Conservation (phyloP, 1,284 basidiomycete species). For the Salmacisia buchloeana region DNA sequence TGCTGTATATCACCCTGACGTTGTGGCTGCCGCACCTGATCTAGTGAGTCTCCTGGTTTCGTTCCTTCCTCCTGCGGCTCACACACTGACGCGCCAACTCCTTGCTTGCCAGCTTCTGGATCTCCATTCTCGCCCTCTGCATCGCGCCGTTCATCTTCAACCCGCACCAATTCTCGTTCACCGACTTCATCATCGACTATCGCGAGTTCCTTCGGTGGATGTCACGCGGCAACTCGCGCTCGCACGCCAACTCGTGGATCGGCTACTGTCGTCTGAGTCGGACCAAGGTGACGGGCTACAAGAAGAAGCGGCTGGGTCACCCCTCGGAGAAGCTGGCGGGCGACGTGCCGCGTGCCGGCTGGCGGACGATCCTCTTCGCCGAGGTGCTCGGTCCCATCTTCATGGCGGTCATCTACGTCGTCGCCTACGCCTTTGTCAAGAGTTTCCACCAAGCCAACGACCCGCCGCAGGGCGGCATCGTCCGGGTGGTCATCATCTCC, state of each 20-base stretch:
- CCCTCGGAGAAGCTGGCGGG: conserved; percentile 50
- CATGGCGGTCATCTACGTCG: conserved; percentile 46
- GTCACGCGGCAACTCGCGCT: conserved; percentile 49
- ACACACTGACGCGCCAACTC: neutral
- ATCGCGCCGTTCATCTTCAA: conserved; percentile 51
- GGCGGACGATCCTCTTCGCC: conserved; percentile 46
- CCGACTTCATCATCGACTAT: conserved; percentile 51
- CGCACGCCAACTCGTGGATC: conserved; percentile 51
- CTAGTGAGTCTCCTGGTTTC: conserved; percentile 23
- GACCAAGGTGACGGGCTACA: conserved; percentile 50
- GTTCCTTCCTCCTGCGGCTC: neutral
- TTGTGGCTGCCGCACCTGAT: conserved; percentile 50
- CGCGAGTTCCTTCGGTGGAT: conserved; percentile 51
- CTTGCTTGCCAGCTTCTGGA: conserved; percentile 35
- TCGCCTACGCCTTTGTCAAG: conserved; percentile 51
- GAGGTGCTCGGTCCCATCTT: conserved; percentile 45
- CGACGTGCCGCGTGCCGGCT: conserved; percentile 48
- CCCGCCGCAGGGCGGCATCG: conserved; percentile 62
- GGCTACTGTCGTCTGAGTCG: conserved; percentile 50
- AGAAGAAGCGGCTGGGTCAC: conserved; percentile 51
- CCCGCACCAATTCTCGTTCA: conserved; percentile 48
- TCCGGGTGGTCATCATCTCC: conserved; percentile 87
- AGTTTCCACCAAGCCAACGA: conserved; percentile 40
- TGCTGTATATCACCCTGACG: conserved; percentile 49
- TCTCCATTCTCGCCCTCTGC: conserved; percentile 47